Evolutionary conservation across 2,329 filamentous ascomycete species (phyloP).

Genomic region (Neopestalotiopsis sp.): DNA sequence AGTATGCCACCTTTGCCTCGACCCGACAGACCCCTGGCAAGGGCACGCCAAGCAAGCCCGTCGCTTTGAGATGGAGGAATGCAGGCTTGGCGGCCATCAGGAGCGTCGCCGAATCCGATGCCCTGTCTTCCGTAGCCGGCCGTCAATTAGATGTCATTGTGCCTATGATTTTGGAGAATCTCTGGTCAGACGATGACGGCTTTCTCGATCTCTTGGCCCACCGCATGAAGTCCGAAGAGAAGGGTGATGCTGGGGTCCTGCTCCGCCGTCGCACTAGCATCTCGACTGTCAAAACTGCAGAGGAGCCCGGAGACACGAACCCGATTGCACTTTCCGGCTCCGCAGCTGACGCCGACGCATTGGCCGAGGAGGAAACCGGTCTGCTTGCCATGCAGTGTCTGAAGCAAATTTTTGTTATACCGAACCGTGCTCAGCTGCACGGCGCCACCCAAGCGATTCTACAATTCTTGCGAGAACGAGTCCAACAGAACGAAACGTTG

Average conservation of each 20-base stretch:
- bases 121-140: slow-evolving; percentile 74
- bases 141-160: slow-evolving; percentile 80
- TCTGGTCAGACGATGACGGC: slow-evolving; percentile 76
- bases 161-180: slow-evolving; percentile 84
- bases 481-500: slow-evolving; percentile 55
- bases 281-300: slow-evolving; percentile 75
- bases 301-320: slow-evolving; percentile 67
- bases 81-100: slow-evolving; percentile 79
- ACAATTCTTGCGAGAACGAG: slow-evolving; percentile 71
- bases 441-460: slow-evolving; percentile 76
- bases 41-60: slow-evolving; percentile 67
- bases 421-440: slow-evolving; percentile 82
- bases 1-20: slow-evolving; percentile 81
- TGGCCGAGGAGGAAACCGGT: slow-evolving; percentile 88
- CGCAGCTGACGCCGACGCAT: slow-evolving; percentile 83
- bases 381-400: slow-evolving; percentile 85
- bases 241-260: slow-evolving; percentile 67
- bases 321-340: slow-evolving; percentile 78
- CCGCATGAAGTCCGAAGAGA: slow-evolving; percentile 72
- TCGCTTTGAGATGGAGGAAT: slow-evolving; percentile 79
- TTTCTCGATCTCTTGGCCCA: slow-evolving; percentile 71
- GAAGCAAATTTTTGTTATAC: slow-evolving; percentile 82
- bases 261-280: slow-evolving; percentile 76
- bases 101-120: slow-evolving; percentile 80
- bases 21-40: slow-evolving; percentile 60